These are phyloP conservation scores for Volvox carteri DNA, from an alignment of 163 green algal species.

Conservation along the genomic window DNA sequence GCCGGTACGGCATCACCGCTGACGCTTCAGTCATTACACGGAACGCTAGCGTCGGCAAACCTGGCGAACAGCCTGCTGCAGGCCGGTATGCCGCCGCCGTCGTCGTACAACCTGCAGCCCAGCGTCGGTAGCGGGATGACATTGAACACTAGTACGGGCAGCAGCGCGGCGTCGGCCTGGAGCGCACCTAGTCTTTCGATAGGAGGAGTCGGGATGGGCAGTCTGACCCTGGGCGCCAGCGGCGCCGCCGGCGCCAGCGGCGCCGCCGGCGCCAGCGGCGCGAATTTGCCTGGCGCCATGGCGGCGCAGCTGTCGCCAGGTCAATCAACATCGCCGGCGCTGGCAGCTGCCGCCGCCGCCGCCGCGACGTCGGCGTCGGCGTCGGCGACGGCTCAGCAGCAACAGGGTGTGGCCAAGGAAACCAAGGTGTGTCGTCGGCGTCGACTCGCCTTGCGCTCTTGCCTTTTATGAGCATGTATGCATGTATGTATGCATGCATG, in stretches of 20 bases:
- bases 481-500: no score
- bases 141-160: conserved; percentile 7
- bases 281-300: no score
- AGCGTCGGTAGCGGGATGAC: neutral
- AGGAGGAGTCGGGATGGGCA: neutral
- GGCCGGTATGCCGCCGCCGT: neutral
- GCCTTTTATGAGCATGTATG: no score
- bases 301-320: no score
- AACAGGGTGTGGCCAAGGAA: neutral
- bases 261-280: no score
- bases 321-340: neutral
- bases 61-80: conserved; percentile 38
- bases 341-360: neutral
- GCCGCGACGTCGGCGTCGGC: neutral
- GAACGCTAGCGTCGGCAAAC: conserved; percentile 43
- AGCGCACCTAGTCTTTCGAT: conserved; percentile 16
- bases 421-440: neutral
- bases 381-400: no score
- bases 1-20: neutral
- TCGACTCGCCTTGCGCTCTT: neutral
- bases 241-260: conserved; percentile 1
- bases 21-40: conserved; percentile 42
- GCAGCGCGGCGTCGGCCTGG: conserved; percentile 40
- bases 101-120: conserved; percentile 6
- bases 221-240: neutral